Conservation (phyloP, 805 yeast genomes). For the Zygotorulaspora florentina region DNA sequence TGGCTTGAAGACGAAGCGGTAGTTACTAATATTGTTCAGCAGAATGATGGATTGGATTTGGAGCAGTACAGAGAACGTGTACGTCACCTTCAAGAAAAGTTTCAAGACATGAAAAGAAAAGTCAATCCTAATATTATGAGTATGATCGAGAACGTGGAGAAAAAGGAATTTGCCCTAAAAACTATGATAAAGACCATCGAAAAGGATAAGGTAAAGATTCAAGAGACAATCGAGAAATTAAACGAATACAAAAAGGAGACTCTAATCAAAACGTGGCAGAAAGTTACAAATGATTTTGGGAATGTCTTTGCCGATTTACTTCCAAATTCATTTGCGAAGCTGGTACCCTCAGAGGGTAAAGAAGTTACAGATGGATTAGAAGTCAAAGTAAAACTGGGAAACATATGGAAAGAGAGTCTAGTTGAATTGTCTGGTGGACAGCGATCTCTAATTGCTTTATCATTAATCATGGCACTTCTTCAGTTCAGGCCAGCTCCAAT, state of each 20-base stretch:
- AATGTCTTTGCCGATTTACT: slow-evolving; percentile 79
- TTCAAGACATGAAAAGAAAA: slow-evolving; percentile 67
- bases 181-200: slow-evolving; percentile 83
- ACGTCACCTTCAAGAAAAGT: slow-evolving; percentile 51
- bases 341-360: slow-evolving; percentile 73
- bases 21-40: slow-evolving; percentile 52
- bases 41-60: slow-evolving; percentile 59
- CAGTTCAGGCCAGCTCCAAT: slow-evolving; percentile 98
- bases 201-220: slow-evolving; percentile 83
- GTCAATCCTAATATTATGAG: slow-evolving; percentile 85
- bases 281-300: slow-evolving; percentile 87
- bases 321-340: slow-evolving; percentile 85
- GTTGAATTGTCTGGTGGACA: slow-evolving; percentile 98
- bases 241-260: slow-evolving; percentile 84
- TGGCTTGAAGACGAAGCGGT: slow-evolving; percentile 72
- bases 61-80: slow-evolving; percentile 59
- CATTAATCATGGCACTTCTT: slow-evolving; percentile 84
- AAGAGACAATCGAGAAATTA: slow-evolving; percentile 76
- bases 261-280: slow-evolving; percentile 75
- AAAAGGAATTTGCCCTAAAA: slow-evolving; percentile 71
- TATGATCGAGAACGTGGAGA: slow-evolving; percentile 87
- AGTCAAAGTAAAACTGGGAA: slow-evolving; percentile 84
- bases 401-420: slow-evolving; percentile 91
- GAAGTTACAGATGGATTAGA: slow-evolving; percentile 89
- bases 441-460: slow-evolving; percentile 86